Conservation (phyloP, 2,329 filamentous ascomycete genomes). For the Teratosphaeriaceae sp. region DNA sequence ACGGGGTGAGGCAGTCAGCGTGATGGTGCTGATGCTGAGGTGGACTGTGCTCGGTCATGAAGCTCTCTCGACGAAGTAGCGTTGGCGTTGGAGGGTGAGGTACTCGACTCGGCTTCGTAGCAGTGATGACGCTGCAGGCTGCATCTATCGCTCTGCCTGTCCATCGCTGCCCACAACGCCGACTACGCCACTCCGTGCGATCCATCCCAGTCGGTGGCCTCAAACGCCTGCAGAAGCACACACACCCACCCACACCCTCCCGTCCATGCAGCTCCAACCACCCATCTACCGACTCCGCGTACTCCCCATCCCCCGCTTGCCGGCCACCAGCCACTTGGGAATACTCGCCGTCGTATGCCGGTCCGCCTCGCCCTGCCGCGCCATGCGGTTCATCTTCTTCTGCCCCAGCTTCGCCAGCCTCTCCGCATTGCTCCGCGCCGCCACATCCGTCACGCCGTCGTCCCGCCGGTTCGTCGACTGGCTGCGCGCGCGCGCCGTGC, state of each 20-base stretch:
- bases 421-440: slow-evolving; percentile 69
- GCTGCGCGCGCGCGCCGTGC: slow-evolving; percentile 56
- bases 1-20: too few species aligned
- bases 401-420: slow-evolving; percentile 82
- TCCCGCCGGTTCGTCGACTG: slow-evolving; percentile 63
- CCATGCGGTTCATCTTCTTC: slow-evolving; percentile 99
- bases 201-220: background rate
- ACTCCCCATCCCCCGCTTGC: slow-evolving; percentile 93
- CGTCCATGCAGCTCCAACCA: too few species aligned
- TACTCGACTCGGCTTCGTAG: too few species aligned
- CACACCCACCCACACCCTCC: background rate
- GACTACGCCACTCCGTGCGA: too few species aligned
- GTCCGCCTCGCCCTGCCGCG: slow-evolving; percentile 93
- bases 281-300: slow-evolving; percentile 50
- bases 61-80: too few species aligned
- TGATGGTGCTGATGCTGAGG: too few species aligned
- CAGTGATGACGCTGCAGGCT: too few species aligned
- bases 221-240: background rate
- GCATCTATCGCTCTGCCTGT: too few species aligned
- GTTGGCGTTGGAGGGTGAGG: too few species aligned
- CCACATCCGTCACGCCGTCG: slow-evolving; percentile 67
- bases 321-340: slow-evolving; percentile 86
- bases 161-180: too few species aligned
- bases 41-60: too few species aligned
- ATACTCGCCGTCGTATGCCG: slow-evolving; percentile 75